Evolutionary conservation across 345 rosid species (phyloP).

Genomic region (rapeseed (Brassica napus)): Da-Ae NC_063438.1:4476001-4476500

Average conservation of each 20-base stretch:
- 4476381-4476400: conserved; percentile 19
- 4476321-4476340: conserved; percentile 78
- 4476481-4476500: conserved; percentile 38
- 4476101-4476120: conserved; percentile 66
- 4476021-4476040: conserved; percentile 63
- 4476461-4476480: conserved; percentile 60
- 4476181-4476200: conserved; percentile 62
- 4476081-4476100: conserved; percentile 59
- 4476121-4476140: conserved; percentile 71
- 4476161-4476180: conserved; percentile 77
- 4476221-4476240: conserved; percentile 42
- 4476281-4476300: conserved; percentile 41
- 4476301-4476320: conserved; percentile 72
- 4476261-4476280: conserved; percentile 41
- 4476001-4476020: conserved; percentile 42
- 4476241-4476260: conserved; percentile 37
- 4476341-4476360: conserved; percentile 51
- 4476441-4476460: conserved; percentile 66
- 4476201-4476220: conserved; percentile 39
- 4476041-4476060: conserved; percentile 64
- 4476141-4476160: conserved; percentile 65
- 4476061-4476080: conserved; percentile 68
- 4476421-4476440: conserved; percentile 42
- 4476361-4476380: conserved; percentile 44
- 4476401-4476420: conserved; percentile 41